phyloP scores from a whole-genome alignment of 1,284 basidiomycete genomes.

The Phellinidium pouzarii region DNA sequence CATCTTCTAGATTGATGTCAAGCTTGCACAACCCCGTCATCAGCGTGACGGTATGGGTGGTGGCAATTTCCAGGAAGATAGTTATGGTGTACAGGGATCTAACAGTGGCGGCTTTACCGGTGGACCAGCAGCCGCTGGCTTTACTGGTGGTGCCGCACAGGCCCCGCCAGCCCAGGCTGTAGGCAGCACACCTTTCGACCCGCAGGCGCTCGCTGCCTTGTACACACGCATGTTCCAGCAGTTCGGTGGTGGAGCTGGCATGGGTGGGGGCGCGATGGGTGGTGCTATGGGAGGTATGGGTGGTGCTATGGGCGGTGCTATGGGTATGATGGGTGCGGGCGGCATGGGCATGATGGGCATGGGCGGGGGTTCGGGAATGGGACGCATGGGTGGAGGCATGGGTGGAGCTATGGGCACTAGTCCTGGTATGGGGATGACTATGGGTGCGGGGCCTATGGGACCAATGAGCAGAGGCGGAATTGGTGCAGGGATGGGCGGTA shows the following conservation, averaged over 20 bases:
- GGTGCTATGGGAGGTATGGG: conserved; percentile 30
- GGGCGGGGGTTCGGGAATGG: conserved; percentile 31
- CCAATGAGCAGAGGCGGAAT: conserved; percentile 38
- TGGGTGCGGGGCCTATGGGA: conserved; percentile 38
- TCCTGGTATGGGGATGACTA: conserved; percentile 28
- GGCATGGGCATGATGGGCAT: conserved; percentile 28
- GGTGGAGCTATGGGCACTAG: conserved; percentile 30
- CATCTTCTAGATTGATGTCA: conserved; percentile 79
- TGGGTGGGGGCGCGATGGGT: conserved; percentile 41
- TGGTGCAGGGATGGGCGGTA: conserved; percentile 25
- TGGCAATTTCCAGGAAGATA: conserved; percentile 17
- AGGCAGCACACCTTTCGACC: conserved; percentile 64
- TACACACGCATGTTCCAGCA: conserved; percentile 80
- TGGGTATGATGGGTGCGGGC: conserved; percentile 26
- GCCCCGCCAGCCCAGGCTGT: conserved; percentile 23
- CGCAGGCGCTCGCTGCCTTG: conserved; percentile 71
- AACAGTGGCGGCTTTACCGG: conserved; percentile 21
- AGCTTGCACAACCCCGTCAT: conserved; percentile 83
- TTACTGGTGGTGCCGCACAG: conserved; percentile 18
- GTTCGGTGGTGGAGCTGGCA: conserved; percentile 49
- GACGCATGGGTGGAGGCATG: conserved; percentile 37
- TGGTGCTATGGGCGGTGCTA: conserved; percentile 26
- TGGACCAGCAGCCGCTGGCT: conserved; percentile 19
- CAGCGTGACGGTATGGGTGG: conserved; percentile 47
- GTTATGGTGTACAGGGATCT: conserved; percentile 22